Percentiles rank a stretch among this genome's conserved stretches.
phyloP scores from a whole-genome alignment of 2,329 filamentous ascomycete species.

The Seiridium unicorne region DNA sequence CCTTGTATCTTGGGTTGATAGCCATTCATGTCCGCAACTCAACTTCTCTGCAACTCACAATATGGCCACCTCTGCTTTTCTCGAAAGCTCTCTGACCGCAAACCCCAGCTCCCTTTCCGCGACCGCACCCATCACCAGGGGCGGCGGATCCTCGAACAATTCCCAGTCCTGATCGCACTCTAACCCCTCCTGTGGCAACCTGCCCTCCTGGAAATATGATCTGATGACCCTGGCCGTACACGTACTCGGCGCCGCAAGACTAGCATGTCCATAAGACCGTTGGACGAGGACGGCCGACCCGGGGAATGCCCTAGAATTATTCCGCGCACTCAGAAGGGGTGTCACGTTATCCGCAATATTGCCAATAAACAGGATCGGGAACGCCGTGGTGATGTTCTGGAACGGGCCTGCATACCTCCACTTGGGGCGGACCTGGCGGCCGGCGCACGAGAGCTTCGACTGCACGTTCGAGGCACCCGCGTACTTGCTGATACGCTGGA shows the following conservation, averaged over 20 bases:
- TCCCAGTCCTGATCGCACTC: slow-evolving; percentile 8
- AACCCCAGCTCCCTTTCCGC: slow-evolving; percentile 8
- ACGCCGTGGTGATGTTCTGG: slow-evolving; percentile 26
- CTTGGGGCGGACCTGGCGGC: slow-evolving; percentile 27
- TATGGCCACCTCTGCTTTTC: not conserved
- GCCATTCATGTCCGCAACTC: not conserved
- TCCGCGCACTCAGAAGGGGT: slow-evolving; percentile 22
- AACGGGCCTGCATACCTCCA: slow-evolving; percentile 20
- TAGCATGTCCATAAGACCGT: slow-evolving; percentile 11
- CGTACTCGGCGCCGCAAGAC: slow-evolving; percentile 17
- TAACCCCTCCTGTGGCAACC: slow-evolving; percentile 13
- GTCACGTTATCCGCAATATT: slow-evolving; percentile 52
- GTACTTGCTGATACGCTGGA: slow-evolving; percentile 31
- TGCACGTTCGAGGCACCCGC: slow-evolving; percentile 42
- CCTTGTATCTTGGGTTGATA: not conserved
- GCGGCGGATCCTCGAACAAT: slow-evolving; percentile 2
- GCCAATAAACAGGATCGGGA: slow-evolving; percentile 48
- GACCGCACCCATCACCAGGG: not conserved
- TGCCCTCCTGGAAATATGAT: slow-evolving; percentile 17
- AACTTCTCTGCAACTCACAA: not conserved
- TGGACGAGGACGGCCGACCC: slow-evolving; percentile 10
- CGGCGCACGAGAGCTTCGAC: slow-evolving; percentile 31
- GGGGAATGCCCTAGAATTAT: slow-evolving; percentile 9
- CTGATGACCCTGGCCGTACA: slow-evolving; percentile 18
- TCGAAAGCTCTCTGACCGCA: slow-evolving; percentile 12